Percentiles rank a stretch among this genome's conserved stretches.
Evolutionary conservation across 768 basidiomycete genomes (phyloP).

Genomic region (Psilocybe tampanensis): DNA sequence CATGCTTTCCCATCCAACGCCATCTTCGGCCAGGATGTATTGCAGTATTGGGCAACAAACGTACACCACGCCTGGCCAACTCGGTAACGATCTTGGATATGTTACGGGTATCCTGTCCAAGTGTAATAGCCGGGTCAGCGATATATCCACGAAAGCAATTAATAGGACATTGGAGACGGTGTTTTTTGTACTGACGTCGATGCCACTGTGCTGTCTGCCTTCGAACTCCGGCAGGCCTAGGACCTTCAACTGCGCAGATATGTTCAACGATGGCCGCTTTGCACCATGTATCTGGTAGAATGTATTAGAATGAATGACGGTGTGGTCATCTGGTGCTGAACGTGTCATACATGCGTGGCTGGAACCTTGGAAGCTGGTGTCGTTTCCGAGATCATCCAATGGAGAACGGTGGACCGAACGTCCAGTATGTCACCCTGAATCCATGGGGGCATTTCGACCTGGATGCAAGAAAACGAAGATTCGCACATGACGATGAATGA

Average conservation of each 20-base stretch:
- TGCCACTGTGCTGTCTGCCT: conserved; percentile 86
- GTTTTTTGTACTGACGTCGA: conserved; percentile 67
- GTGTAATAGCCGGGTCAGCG: conserved; percentile 19
- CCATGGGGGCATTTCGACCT: conserved; percentile 76
- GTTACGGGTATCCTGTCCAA: conserved; percentile 82
- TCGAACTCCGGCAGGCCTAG: conserved; percentile 75
- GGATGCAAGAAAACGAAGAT: conserved; percentile 9
- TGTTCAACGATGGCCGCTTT: conserved; percentile 53
- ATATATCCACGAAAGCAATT: conserved; percentile 14
- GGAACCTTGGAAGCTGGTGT: conserved; percentile 16
- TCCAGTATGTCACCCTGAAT: conserved; percentile 75
- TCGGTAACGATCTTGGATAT: conserved; percentile 80
- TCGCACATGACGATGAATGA: not conserved
- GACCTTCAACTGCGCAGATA: conserved; percentile 73
- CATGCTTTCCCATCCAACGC: conserved; percentile 85
- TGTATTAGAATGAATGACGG: conserved; percentile 8
- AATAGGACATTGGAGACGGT: conserved; percentile 16
- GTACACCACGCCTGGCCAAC: conserved; percentile 69
- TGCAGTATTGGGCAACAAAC: conserved; percentile 73
- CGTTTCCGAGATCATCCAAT: conserved; percentile 40
- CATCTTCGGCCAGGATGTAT: conserved; percentile 69
- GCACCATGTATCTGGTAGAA: conserved; percentile 26
- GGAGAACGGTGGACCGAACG: conserved; percentile 60
- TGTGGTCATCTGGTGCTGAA: conserved; percentile 3
- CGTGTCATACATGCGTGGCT: conserved; percentile 21